Base-by-base conservation (phyloP, 164 flowering plant genomes). In the Nymphaea colorata region DNA sequence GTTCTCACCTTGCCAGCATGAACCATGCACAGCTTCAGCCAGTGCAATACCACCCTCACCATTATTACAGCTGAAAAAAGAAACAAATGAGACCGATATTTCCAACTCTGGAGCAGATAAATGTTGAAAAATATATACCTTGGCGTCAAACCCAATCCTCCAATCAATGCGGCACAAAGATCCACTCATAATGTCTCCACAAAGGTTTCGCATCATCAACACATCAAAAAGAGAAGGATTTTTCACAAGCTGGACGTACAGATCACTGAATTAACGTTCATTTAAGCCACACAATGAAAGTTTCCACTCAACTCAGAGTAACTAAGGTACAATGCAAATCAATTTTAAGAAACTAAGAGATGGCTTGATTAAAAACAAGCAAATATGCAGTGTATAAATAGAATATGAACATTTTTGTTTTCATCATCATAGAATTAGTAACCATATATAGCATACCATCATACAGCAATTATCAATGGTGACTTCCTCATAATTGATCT, bases 121-220 rank as follows among this genome's bases (percentile, higher is more conserved):
- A 16, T 4, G 18, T 53, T 42, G 18, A 47, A 25, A 51, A 3
- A 51, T 8, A 43, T 0, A 51, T 82, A 87, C 94, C 94, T 90
- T 51, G 97, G 97, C 44, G 94, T 90, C 73, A 90, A 74, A 45
- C 97, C 97, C 75, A 88, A 76, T 3, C 97, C 97, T 4, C 94
- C 97, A 75, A 90, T 78, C 81, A 90, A 79, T 14, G 94, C 97
- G 75, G 97, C 96, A 74, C 92, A 90, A 16, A 90, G 85, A 74
- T 90, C n/a, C 94, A 75, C 96, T 94, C 64, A 94, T 94, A 44
- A 91, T 94, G 76, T 91, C 99, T 73, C 99, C 99, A 73, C 91
- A 94, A 44, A 94, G 96, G 80, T 94, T 94, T 63, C 96, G 99
- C 99, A 94, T 91, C 74, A 94, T 98, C 83, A 94, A 73, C 36